A percentile compares a stretch with the other conserved stretches of the same genome.
Conservation (phyloP, 1,284 basidiomycete genomes). For the Sporisorium iseilematis-ciliati region DNA sequence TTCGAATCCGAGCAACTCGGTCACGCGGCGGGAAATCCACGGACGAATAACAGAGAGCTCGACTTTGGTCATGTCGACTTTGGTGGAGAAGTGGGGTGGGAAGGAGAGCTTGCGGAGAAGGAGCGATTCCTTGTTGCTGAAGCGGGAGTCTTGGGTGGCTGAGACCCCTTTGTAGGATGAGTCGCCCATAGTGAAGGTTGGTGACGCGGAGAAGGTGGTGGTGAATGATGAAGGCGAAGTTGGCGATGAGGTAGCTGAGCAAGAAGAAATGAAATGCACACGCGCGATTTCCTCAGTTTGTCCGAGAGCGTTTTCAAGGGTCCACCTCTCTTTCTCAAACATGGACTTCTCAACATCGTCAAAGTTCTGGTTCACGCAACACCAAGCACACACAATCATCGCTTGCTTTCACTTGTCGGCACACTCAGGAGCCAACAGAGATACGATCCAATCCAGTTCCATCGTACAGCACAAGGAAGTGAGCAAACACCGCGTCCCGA, state of each 20-base stretch:
- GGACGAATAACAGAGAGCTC: conserved; percentile 81
- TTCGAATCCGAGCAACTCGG: conserved; percentile 90
- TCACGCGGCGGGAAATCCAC: conserved; percentile 92
- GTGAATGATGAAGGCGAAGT: not conserved
- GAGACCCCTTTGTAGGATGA: conserved; percentile 55
- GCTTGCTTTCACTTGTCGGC: too few relatives aligned
- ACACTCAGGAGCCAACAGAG: too few relatives aligned
- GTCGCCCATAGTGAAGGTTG: conserved; percentile 31
- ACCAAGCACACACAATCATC: not conserved
- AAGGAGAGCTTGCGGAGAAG: conserved; percentile 88
- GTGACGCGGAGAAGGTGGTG: not conserved
- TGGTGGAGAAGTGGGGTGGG: conserved; percentile 76
- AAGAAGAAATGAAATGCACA: not conserved
- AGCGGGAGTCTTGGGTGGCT: conserved; percentile 74
- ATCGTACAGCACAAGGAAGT: not conserved
- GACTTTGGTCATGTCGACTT: conserved; percentile 96
- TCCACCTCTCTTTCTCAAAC: not conserved
- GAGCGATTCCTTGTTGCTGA: conserved; percentile 93
- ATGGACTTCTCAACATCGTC: not conserved
- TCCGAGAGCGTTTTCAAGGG: conserved; percentile 1
- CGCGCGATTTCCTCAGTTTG: conserved; percentile 6
- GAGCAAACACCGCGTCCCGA: not conserved
- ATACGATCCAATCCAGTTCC: too few relatives aligned
- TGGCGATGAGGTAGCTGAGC: not conserved
- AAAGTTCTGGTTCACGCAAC: not conserved